Evolutionary conservation across 2,329 filamentous ascomycete species (phyloP).

Genomic region (Zymoseptoria pseudotritici): DNA sequence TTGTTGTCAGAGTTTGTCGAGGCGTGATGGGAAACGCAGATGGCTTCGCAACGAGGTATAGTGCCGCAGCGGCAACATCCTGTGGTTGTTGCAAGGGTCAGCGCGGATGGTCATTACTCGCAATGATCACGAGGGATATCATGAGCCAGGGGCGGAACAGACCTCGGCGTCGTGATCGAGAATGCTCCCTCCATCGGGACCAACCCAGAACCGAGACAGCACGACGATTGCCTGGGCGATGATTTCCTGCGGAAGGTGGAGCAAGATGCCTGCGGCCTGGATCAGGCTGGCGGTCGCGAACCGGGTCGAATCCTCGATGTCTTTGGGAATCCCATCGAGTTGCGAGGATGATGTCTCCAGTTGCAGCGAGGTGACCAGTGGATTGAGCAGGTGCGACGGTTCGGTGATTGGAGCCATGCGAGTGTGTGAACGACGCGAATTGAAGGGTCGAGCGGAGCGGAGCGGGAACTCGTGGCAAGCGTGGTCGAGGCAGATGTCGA

Average conservation of each 20-base stretch:
- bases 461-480: background rate
- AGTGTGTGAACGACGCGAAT: background rate
- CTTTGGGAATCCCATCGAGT: slow-evolving; percentile 52
- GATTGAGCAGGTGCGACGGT: slow-evolving; percentile 53
- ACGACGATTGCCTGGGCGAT: slow-evolving; percentile 80
- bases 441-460: background rate
- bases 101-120: background rate
- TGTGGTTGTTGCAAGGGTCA: slow-evolving; percentile 31
- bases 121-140: background rate
- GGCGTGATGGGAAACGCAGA: slow-evolving; percentile 68
- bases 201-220: slow-evolving; percentile 73
- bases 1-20: slow-evolving; percentile 76
- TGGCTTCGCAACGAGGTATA: slow-evolving; percentile 79
- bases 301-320: slow-evolving; percentile 65
- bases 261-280: slow-evolving; percentile 70
- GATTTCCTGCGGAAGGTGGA: slow-evolving; percentile 76
- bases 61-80: slow-evolving; percentile 71
- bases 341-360: slow-evolving; percentile 52
- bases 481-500: background rate
- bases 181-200: slow-evolving; percentile 45
- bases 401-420: slow-evolving; percentile 25
- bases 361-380: slow-evolving; percentile 65
- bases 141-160: slow-evolving; percentile 4
- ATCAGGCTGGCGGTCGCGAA: slow-evolving; percentile 66
- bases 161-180: slow-evolving; percentile 48